Conservation (phyloP, 139 green algal species). For the Nannochloris sp. region DNA sequence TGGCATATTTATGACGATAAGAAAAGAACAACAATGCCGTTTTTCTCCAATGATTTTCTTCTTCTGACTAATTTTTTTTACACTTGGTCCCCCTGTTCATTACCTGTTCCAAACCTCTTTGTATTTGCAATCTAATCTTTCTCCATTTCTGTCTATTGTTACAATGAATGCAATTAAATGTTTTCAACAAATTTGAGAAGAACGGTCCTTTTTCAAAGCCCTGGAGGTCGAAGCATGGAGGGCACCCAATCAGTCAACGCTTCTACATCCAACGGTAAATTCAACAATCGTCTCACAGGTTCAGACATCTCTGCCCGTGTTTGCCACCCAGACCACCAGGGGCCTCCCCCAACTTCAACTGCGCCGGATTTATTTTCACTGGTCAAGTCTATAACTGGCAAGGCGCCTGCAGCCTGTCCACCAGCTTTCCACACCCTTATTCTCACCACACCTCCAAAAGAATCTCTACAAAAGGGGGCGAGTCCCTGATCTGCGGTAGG, state of each 20-base stretch:
- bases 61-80: no score
- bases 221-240: slow-evolving; percentile 44
- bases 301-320: slow-evolving; percentile 69
- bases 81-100: background rate
- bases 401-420: background rate
- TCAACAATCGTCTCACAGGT: slow-evolving; percentile 62
- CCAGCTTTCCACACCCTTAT: slow-evolving; percentile 63
- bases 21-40: background rate
- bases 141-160: no score
- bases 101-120: background rate
- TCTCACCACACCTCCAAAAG: slow-evolving; percentile 69
- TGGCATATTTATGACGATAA: background rate
- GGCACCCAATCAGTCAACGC: slow-evolving; percentile 36
- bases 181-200: no score
- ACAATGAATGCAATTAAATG: no score
- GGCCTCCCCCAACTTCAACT: slow-evolving; percentile 87
- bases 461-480: slow-evolving; percentile 80
- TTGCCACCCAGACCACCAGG: slow-evolving; percentile 79
- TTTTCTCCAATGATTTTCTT: no score
- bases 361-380: slow-evolving; percentile 40
- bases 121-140: no score
- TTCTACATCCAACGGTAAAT: slow-evolving; percentile 68
- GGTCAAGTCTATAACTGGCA: slow-evolving; percentile 58
- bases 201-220: slow-evolving; percentile 44
- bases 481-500: slow-evolving; percentile 76